phyloP scores from a whole-genome alignment of 805 yeast genomes.

The Kodamaea nitidulidarum region DNA sequence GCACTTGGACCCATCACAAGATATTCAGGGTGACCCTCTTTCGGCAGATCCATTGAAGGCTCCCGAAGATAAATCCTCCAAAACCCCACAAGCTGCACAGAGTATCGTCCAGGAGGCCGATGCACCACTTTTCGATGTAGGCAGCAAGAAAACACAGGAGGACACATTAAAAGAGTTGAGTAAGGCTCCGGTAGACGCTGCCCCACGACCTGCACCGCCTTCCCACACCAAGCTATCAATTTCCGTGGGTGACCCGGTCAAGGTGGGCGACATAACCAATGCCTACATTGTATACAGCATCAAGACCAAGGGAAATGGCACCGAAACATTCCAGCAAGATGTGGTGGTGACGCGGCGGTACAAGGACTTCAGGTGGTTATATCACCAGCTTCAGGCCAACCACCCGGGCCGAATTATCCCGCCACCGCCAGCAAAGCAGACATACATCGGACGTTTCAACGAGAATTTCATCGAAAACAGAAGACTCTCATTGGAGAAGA shows the following conservation, averaged over 20 bases:
- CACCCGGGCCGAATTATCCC: constrained; percentile 92
- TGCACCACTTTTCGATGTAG: constrained; percentile 50
- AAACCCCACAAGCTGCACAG: constrained; percentile 24
- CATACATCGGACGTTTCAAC: constrained; percentile 86
- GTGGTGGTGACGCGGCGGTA: constrained; percentile 72
- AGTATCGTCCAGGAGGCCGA: constrained; percentile 43
- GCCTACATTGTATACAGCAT: constrained; percentile 88
- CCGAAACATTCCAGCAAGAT: constrained; percentile 13
- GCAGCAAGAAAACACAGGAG: constrained; percentile 15
- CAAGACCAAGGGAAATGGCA: constrained; percentile 43
- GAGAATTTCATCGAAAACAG: constrained; percentile 86
- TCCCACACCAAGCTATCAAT: constrained; percentile 49
- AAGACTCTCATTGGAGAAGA: constrained; percentile 76
- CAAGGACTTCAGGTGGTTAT: constrained; percentile 90
- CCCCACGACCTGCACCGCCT: constrained; percentile 8
- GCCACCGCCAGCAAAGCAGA: constrained; percentile 90
- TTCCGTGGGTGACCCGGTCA: constrained; percentile 83
- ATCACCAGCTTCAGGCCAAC: constrained; percentile 77
- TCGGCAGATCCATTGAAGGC: constrained; percentile 9
- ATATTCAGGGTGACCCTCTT: constrained; percentile 8
- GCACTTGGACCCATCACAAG: constrained; percentile 19
- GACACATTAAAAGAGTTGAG: constrained; percentile 2
- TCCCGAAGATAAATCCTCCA: constrained; percentile 18
- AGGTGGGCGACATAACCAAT: constrained; percentile 84
- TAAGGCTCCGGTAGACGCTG: constrained; percentile 1